These are phyloP conservation scores for Irineochytrium annulatum DNA, from an alignment of 192 early-diverging fungal genomes.

Conservation along the genomic window DNA sequence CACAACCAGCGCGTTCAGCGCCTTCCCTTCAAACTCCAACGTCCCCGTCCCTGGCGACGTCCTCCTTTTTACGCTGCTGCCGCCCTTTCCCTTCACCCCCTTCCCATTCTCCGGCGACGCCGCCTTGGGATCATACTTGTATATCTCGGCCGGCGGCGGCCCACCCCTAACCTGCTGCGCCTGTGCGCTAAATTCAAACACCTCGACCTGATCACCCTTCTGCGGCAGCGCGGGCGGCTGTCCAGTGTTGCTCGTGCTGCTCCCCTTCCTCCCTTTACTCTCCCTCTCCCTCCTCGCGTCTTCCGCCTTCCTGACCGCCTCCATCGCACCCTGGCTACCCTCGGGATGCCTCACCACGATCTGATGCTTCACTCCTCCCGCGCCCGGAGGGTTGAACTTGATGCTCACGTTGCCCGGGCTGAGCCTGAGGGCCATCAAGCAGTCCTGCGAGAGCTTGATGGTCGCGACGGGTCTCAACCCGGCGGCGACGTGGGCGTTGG, in stretches of 20 bases:
- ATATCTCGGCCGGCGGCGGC: background rate
- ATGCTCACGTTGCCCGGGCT: background rate
- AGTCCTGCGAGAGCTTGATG: background rate
- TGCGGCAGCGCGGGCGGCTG: too few species aligned
- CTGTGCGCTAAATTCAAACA: too few species aligned
- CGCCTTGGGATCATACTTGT: background rate
- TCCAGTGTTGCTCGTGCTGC: too few species aligned
- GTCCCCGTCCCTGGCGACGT: background rate
- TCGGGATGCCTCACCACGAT: background rate
- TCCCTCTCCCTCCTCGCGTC: too few species aligned
- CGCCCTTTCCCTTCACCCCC: too few species aligned
- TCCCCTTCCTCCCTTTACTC: too few species aligned
- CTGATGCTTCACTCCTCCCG: background rate
- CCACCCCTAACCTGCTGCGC: too few species aligned
- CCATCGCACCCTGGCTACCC: background rate
- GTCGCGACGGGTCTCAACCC: background rate
- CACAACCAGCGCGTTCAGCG: background rate
- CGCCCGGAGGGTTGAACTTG: background rate
- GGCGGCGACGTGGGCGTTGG: background rate
- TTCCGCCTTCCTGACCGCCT: background rate
- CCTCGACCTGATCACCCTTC: too few species aligned
- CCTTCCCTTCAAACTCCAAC: background rate
- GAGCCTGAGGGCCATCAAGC: background rate
- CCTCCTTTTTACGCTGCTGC: too few species aligned
- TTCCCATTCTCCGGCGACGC: too few species aligned